These are phyloP conservation scores for Suillus hirtellus DNA, from an alignment of 768 basidiomycete species.

Conservation along the genomic window DNA sequence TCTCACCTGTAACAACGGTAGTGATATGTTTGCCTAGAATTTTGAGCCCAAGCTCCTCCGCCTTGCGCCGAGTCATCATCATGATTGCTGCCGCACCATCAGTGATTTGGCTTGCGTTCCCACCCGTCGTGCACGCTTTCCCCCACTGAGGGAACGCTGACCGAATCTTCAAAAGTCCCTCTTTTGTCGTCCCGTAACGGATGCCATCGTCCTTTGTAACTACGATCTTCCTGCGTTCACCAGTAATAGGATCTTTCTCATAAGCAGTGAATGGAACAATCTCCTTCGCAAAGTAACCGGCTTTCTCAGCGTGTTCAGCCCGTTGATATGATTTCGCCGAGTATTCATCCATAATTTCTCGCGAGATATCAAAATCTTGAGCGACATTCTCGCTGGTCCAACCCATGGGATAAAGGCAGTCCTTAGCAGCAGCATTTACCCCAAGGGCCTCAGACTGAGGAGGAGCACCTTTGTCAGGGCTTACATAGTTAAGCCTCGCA, in stretches of 20 bases:
- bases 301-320: conserved; percentile 71
- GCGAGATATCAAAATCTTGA: conserved; percentile 64
- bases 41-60: conserved; percentile 68
- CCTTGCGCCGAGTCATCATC: conserved; percentile 78
- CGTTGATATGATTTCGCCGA: conserved; percentile 77
- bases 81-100: conserved; percentile 83
- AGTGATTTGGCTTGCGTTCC: conserved; percentile 84
- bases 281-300: conserved; percentile 64
- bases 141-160: conserved; percentile 86
- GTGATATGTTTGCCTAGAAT: conserved; percentile 79
- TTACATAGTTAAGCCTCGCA: conserved; percentile 27
- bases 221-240: conserved; percentile 50
- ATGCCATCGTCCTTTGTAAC: conserved; percentile 78
- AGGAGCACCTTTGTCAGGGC: conserved; percentile 65
- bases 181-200: conserved; percentile 70
- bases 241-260: conserved; percentile 56
- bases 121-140: conserved; percentile 70
- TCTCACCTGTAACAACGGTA: conserved; percentile 65
- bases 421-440: conserved; percentile 52
- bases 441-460: conserved; percentile 62
- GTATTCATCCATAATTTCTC: conserved; percentile 75
- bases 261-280: conserved; percentile 77
- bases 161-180: conserved; percentile 60
- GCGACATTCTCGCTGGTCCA: conserved; percentile 92
- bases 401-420: conserved; percentile 76